Percentiles rank a stretch among this genome's conserved stretches.
These are phyloP conservation scores for Lathyrus sativus DNA, from an alignment of 306 rosid genomes.

Conservation along the genomic window DNA sequence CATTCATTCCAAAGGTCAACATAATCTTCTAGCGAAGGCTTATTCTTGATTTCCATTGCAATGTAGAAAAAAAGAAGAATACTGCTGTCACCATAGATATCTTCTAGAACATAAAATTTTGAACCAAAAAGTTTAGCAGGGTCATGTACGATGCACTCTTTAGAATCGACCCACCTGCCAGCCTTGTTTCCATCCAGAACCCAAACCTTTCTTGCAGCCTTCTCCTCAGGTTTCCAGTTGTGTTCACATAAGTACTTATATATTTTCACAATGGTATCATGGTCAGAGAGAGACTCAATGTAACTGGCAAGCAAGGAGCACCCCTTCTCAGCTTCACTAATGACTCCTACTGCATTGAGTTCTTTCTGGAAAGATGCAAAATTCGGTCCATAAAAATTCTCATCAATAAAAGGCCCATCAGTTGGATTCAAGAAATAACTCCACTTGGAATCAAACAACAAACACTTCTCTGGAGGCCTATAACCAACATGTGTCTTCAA, in stretches of 20 bases:
- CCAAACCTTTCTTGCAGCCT: constrained; percentile 54
- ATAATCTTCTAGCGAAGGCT: constrained; percentile 62
- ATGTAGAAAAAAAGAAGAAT: constrained; percentile 52
- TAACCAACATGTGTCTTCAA: constrained; percentile 66
- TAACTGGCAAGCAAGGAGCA: constrained; percentile 47
- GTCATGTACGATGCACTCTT: constrained; percentile 59
- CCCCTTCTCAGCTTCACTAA: constrained; percentile 46
- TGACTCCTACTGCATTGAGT: constrained; percentile 63
- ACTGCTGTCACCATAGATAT: constrained; percentile 32
- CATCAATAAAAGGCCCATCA: constrained; percentile 78
- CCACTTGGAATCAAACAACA: constrained; percentile 57
- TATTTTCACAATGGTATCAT: constrained; percentile 32
- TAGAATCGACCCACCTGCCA: constrained; percentile 56
- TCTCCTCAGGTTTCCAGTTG: constrained; percentile 55
- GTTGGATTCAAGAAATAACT: constrained; percentile 39
- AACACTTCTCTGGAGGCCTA: constrained; percentile 52
- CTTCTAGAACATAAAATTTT: constrained; percentile 50
- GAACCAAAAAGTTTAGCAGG: constrained; percentile 56
- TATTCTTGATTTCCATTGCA: constrained; percentile 47
- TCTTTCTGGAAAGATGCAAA: constrained; percentile 50
- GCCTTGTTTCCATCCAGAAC: constrained; percentile 44
- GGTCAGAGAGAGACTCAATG: not conserved
- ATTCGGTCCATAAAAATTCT: constrained; percentile 48
- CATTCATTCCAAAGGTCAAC: constrained; percentile 66
- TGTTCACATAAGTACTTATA: constrained; percentile 50